Percentiles rank a stretch among this genome's conserved stretches.
Evolutionary conservation across 2,329 filamentous ascomycete species (phyloP).

Genomic region (Monilinia aucupariae): DNA sequence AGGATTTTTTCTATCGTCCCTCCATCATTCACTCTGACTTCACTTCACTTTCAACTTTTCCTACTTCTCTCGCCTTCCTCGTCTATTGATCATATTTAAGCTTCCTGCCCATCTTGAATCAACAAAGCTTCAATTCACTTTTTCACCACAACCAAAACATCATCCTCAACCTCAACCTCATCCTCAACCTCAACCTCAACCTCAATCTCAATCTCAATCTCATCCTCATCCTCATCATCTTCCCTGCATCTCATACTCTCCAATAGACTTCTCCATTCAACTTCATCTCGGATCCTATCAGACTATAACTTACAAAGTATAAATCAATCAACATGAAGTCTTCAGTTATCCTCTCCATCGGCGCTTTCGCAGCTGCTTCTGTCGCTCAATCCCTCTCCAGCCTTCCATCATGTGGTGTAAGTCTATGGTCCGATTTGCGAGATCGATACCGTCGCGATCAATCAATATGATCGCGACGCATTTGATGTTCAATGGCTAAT

Average conservation of each 20-base stretch:
- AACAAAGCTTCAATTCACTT: not conserved
- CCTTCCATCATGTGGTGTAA: constrained; percentile 35
- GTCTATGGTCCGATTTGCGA: constrained; percentile 15
- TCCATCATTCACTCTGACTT: not conserved
- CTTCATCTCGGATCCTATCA: not conserved
- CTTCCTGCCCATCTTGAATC: not conserved
- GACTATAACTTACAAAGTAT: not conserved
- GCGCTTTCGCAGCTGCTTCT: constrained; percentile 27
- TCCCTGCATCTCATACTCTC: not conserved
- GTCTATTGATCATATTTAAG: not conserved
- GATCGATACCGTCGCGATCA: not conserved
- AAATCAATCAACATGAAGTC: constrained; percentile 32
- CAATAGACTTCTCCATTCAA: too few relatives aligned
- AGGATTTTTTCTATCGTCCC: not conserved
- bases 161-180: too few relatives aligned
- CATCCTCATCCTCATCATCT: too few relatives aligned
- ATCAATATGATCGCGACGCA: not conserved
- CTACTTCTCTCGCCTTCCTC: not conserved
- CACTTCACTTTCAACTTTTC: not conserved
- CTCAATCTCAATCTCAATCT: too few relatives aligned
- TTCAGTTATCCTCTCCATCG: constrained; percentile 27
- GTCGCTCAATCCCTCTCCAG: constrained; percentile 26
- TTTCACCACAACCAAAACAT: too few relatives aligned
- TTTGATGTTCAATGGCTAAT: constrained; percentile 20
- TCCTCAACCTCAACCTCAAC: too few relatives aligned